Percentiles rank a stretch among this genome's conserved stretches.
These are phyloP conservation scores for Setaria viridis DNA, from an alignment of 202 grass and related monocot species.

Conservation along the genomic window DNA sequence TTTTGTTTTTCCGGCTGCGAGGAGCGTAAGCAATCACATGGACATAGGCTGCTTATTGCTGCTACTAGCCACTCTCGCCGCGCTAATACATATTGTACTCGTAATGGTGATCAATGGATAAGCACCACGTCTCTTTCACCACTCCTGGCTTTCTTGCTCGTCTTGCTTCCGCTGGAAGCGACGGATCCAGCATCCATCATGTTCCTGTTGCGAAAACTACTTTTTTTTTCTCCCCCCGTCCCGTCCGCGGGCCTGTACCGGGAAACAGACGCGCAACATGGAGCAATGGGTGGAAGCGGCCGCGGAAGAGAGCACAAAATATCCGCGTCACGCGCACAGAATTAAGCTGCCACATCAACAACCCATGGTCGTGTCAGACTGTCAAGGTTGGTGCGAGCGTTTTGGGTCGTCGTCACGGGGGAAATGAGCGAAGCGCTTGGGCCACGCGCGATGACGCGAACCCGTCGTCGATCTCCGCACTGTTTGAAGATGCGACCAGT, in stretches of 20 bases:
- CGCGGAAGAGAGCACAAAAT: not conserved
- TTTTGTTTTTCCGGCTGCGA: not conserved
- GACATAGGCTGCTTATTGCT: not conserved
- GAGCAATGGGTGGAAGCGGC: not conserved
- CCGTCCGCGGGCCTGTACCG: not conserved
- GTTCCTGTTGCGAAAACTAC: not conserved
- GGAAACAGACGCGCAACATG: no score
- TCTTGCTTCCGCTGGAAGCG: constrained; percentile 51
- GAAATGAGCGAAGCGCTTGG: not conserved
- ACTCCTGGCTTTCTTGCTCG: not conserved
- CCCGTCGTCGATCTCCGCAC: not conserved
- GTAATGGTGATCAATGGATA: constrained; percentile 11
- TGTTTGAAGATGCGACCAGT: not conserved
- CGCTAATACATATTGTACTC: not conserved
- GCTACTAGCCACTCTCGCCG: not conserved
- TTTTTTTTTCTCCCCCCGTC: not conserved
- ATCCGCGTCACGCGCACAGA: not conserved
- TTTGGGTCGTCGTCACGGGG: not conserved
- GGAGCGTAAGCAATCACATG: not conserved
- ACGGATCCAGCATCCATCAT: not conserved
- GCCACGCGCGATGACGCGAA: not conserved
- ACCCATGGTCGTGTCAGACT: not conserved
- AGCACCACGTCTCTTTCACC: constrained; percentile 31
- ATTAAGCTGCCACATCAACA: not conserved
- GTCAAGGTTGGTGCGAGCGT: not conserved